Evolutionary conservation across 2,329 filamentous ascomycete genomes (phyloP), one percentile per base, ranked within the genome.

Genomic region (Saccharata proteae): DNA sequence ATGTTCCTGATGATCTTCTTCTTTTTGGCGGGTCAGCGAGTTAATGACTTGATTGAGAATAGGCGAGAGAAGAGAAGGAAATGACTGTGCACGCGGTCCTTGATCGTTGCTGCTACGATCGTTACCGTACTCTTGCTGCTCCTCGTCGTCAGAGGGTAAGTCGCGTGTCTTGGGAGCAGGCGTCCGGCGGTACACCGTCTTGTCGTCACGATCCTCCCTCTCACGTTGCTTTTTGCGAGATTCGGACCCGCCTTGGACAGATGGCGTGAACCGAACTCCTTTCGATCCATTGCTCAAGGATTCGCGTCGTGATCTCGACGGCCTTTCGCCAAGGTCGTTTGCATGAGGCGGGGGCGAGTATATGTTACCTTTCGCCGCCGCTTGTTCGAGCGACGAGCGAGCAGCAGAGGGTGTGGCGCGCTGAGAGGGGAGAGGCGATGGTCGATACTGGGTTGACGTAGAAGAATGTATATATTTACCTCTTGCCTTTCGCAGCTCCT

Each of bases 401-500:
- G 15, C 6, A 23, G 21, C 6, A 16, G 4, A 20, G 11, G 5
- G 15, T 8, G 18, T 17, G 10, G 12, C 20, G 12, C 16, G 17
- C 14, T 8, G 10, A 32, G 4, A 12, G n/a, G n/a, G n/a, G n/a
- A n/a, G n/a, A n/a, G n/a, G n/a, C n/a, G n/a, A n/a, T n/a, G n/a
- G n/a, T n/a, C n/a, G n/a, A n/a, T n/a, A n/a, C n/a, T n/a, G n/a
- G n/a, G n/a, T n/a, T n/a, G n/a, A 2, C 15, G 29, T 10, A 31
- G 5, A 10, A 20, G 11, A 36, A 40, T 54, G n/a, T 69, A 48
- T 63, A 83, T 80, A 18, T 25, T 35, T 38, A 38, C 36, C 36
- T 37, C 35, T 29, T 24, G 15, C 23, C 30, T 55, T 80, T 72
- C 85, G 71, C 38, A 94, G 72, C 48, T 83, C 74, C 41, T 77